A percentile compares a stretch with the other conserved stretches of the same genome.
Evolutionary conservation across 1,284 basidiomycete genomes (phyloP).

Genomic region (Xerocomus amazonicus): DNA sequence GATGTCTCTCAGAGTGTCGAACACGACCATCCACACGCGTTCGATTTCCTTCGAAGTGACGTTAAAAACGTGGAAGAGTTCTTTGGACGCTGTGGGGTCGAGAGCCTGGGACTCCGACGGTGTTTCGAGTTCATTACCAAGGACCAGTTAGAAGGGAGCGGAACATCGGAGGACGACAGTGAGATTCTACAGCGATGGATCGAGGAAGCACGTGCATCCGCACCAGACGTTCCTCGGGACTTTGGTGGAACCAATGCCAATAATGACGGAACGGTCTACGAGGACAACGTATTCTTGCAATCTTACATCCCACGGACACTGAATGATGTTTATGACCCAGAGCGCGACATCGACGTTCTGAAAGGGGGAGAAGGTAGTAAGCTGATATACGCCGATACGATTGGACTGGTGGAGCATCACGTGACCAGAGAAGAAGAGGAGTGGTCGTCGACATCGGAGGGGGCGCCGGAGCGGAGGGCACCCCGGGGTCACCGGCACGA

Average conservation of each 20-base stretch:
- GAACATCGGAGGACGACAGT: slow-evolving; percentile 39
- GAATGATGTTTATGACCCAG: slow-evolving; percentile 90
- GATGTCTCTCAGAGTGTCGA: slow-evolving; percentile 99
- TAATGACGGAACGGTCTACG: slow-evolving; percentile 41
- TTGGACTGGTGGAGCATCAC: slow-evolving; percentile 57
- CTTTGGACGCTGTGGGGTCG: slow-evolving; percentile 75
- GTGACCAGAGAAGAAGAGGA: slow-evolving; percentile 1
- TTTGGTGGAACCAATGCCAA: background rate
- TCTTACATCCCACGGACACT: slow-evolving; percentile 92
- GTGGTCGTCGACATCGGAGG: slow-evolving; percentile 21
- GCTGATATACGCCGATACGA: slow-evolving; percentile 83
- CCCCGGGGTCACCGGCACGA: slow-evolving; percentile 87
- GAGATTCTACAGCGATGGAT: slow-evolving; percentile 51
- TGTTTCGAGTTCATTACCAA: slow-evolving; percentile 88
- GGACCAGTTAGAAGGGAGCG: slow-evolving; percentile 42
- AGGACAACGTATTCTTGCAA: slow-evolving; percentile 83
- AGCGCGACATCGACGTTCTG: slow-evolving; percentile 80
- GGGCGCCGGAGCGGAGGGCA: slow-evolving; percentile 36
- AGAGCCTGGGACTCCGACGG: slow-evolving; percentile 74
- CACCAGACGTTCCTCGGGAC: slow-evolving; percentile 13
- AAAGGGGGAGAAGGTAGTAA: slow-evolving; percentile 64
- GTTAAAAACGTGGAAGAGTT: slow-evolving; percentile 93
- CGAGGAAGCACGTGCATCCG: slow-evolving; percentile 35
- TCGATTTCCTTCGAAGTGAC: slow-evolving; percentile 93
- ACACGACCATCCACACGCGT: slow-evolving; percentile 94